Conservation (phyloP, 176 grass and related monocot genomes). For the Bromus sterilis region DNA sequence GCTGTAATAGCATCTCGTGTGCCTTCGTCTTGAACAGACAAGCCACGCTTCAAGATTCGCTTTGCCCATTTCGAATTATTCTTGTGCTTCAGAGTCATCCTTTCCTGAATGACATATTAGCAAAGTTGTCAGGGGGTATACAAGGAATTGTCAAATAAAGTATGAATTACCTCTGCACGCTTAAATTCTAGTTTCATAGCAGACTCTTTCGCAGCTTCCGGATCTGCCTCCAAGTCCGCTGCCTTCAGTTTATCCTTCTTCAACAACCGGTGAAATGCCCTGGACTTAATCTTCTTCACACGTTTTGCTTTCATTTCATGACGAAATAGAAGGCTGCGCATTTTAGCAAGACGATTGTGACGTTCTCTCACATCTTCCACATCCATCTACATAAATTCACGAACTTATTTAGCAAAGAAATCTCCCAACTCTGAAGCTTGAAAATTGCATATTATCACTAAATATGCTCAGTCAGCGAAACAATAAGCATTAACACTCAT, state of each 20-base stretch:
- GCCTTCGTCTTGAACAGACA: slow-evolving; percentile 77
- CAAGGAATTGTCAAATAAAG: not conserved
- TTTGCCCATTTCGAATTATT: slow-evolving; percentile 80
- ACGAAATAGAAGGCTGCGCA: slow-evolving; percentile 79
- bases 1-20: slow-evolving; percentile 63
- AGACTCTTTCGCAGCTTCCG: slow-evolving; percentile 52
- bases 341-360: slow-evolving; percentile 75
- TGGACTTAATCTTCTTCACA: slow-evolving; percentile 94
- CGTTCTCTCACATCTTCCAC: slow-evolving; percentile 48
- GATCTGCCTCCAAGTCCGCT: slow-evolving; percentile 52
- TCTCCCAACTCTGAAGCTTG: not conserved
- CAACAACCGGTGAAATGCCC: slow-evolving; percentile 75
- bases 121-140: not conserved
- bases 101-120: slow-evolving; percentile 42
- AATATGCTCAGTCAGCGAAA: not conserved
- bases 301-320: slow-evolving; percentile 84
- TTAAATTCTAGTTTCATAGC: slow-evolving; percentile 75
- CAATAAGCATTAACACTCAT: too few relatives aligned
- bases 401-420: not conserved
- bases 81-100: slow-evolving; percentile 77
- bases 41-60: slow-evolving; percentile 68
- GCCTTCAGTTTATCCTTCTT: slow-evolving; percentile 71
- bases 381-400: too few relatives aligned
- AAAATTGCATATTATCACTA: not conserved
- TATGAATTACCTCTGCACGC: slow-evolving; percentile 54